Evolutionary conservation across 2,329 filamentous ascomycete genomes (phyloP), one percentile per base, ranked within the genome.

Genomic region (Amauroascus niger): DNA sequence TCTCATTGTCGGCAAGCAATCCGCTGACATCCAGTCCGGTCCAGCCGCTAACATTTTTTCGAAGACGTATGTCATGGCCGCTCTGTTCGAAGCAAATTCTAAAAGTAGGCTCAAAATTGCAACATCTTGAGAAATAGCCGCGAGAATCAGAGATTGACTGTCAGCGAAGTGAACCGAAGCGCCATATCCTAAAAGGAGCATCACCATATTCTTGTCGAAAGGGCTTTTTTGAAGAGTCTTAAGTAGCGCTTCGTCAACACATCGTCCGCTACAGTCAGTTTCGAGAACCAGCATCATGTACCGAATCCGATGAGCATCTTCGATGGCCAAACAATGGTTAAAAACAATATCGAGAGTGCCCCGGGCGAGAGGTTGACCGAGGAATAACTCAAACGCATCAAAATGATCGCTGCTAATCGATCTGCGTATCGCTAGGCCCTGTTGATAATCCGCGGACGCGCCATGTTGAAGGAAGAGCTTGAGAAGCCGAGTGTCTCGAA

Each of bases 91-190:
- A 24, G 54, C 44, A 20, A 28, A 41, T 26, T 54, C 55, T 18
- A 60, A 43, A 32, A 62, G 55, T 8, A 61, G 32, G 14, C 52
- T 52, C 22, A 61, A 33, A 1, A 46, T 55, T 11, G 33, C 30
- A 22, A 9, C 35, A 52, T 61, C 49, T 44, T 41, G 57, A 18
- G 53, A 58, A 6, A 53, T 53, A 9, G 59, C 60, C 4, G 59
- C 55, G 18, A 58, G 53, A 30, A 58, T 39, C 3, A 82, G 71
- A 3, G 77, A 75, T 51, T 81, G 77, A 1, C 79, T 79, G 8
- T 73, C 70, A 18, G 76, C 76, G 61, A 76, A 76, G 59, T 82
- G 76, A 0, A 78, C 74, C 51, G 77, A 76, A 2, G 79, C 80
- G 0, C 79, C 79, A 30, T 75, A 71, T 1, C 64, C 57, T 6